These are phyloP conservation scores for Clarireedia sp. DNA, from an alignment of 2,329 filamentous ascomycete genomes.

Conservation along the genomic window DNA sequence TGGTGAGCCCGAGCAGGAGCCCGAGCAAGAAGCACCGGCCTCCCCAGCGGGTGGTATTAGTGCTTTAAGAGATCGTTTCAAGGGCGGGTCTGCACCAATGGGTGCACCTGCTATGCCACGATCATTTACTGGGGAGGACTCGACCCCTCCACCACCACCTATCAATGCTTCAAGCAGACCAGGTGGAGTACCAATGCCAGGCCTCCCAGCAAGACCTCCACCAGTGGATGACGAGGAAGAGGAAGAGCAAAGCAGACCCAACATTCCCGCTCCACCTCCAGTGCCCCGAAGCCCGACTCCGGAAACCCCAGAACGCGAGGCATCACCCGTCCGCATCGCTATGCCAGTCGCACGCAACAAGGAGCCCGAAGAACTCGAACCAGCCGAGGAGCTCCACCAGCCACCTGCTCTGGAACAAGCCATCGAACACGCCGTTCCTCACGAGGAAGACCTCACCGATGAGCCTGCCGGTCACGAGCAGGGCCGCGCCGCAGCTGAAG, in stretches of 20 bases:
- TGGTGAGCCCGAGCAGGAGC: slow-evolving; percentile 43
- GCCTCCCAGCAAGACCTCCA: slow-evolving; percentile 56
- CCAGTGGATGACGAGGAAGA: slow-evolving; percentile 33
- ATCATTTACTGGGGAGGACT: slow-evolving; percentile 25
- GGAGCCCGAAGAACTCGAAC: slow-evolving; percentile 45
- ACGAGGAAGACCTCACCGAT: slow-evolving; percentile 55
- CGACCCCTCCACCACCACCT: slow-evolving; percentile 31
- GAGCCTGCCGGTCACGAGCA: slow-evolving; percentile 55
- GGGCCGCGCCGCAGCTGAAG: slow-evolving; percentile 50
- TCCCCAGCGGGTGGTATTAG: slow-evolving; percentile 58
- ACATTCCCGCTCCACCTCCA: slow-evolving; percentile 34
- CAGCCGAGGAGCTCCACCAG: slow-evolving; percentile 39
- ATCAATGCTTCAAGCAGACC: slow-evolving; percentile 45
- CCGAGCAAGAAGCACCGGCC: slow-evolving; percentile 40
- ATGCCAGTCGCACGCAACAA: slow-evolving; percentile 68
- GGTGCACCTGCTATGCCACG: slow-evolving; percentile 38
- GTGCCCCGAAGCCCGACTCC: slow-evolving; percentile 30
- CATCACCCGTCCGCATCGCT: slow-evolving; percentile 76
- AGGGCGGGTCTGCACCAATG: slow-evolving; percentile 60
- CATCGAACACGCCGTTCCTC: slow-evolving; percentile 53
- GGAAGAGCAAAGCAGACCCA: slow-evolving; percentile 44
- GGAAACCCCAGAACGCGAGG: slow-evolving; percentile 44
- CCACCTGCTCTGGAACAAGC: slow-evolving; percentile 53
- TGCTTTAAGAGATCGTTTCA: slow-evolving; percentile 75
- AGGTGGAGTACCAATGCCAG: slow-evolving; percentile 70